phyloP scores from a whole-genome alignment of 2,329 filamentous ascomycete species.

The Orbilia quercus region DNA sequence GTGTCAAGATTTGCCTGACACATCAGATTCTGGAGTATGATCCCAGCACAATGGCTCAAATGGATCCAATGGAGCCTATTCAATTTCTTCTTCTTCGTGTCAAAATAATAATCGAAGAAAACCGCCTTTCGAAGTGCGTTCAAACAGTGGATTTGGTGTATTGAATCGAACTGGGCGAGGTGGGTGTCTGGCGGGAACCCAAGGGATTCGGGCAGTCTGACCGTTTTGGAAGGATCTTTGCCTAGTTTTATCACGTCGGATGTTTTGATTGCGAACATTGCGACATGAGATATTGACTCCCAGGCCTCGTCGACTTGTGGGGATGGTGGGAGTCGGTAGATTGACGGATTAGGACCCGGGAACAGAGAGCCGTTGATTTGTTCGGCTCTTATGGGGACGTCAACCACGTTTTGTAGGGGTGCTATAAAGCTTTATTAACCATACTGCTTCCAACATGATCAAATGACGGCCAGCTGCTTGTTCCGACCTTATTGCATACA shows the following conservation, averaged over 20 bases:
- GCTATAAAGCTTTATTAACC: constrained; percentile 11
- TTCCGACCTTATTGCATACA: constrained; percentile 4
- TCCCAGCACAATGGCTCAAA: constrained; percentile 63
- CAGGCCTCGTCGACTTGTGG: constrained; percentile 57
- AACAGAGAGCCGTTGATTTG: constrained; percentile 50
- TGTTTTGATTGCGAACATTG: constrained; percentile 38
- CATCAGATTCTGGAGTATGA: constrained; percentile 62
- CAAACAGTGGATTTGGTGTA: constrained; percentile 59
- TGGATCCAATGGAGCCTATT: constrained; percentile 58
- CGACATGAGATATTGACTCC: constrained; percentile 35
- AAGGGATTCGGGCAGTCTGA: constrained; percentile 49
- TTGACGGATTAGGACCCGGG: constrained; percentile 51
- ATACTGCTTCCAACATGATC: not conserved
- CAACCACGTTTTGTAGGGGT: constrained; percentile 40
- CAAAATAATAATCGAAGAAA: constrained; percentile 55
- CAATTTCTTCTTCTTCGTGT: constrained; percentile 13
- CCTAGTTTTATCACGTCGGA: constrained; percentile 53
- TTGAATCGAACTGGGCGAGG: constrained; percentile 54
- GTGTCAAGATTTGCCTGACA: constrained; percentile 61
- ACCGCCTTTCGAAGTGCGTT: constrained; percentile 56
- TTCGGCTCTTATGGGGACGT: constrained; percentile 25
- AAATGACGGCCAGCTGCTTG: not conserved
- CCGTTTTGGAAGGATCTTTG: constrained; percentile 55
- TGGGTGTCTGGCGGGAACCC: constrained; percentile 56
- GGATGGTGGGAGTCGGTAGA: constrained; percentile 54